phyloP scores from a whole-genome alignment of 192 early-diverging fungal species.

The Gamsiella multidivaricata region DNA sequence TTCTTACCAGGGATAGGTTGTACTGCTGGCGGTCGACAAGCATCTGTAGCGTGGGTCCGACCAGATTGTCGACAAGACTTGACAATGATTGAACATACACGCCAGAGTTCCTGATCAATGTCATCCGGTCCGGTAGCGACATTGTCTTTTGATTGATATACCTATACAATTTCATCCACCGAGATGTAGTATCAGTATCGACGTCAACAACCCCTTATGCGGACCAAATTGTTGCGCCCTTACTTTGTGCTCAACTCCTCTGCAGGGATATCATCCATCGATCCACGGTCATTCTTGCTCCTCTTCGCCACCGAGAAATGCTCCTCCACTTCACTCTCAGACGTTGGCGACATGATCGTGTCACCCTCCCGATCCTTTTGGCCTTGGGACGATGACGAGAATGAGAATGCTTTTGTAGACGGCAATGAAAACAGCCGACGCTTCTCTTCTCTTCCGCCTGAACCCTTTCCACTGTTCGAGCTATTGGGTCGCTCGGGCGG shows the following conservation, averaged over 20 bases:
- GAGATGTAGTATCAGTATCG: not conserved
- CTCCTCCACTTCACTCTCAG: not conserved
- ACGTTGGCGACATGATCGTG: slow-evolving; percentile 25
- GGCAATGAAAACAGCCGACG: slow-evolving; percentile 18
- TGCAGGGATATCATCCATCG: slow-evolving; percentile 39
- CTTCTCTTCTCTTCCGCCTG: slow-evolving; percentile 2
- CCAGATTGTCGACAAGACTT: slow-evolving; percentile 56
- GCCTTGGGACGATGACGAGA: slow-evolving; percentile 25
- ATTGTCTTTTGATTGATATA: slow-evolving; percentile 10
- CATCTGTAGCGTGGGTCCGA: slow-evolving; percentile 54
- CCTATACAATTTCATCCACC: not conserved
- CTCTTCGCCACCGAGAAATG: not conserved
- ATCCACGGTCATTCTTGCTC: slow-evolving; percentile 19
- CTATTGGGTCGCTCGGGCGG: not conserved
- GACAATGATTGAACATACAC: slow-evolving; percentile 59
- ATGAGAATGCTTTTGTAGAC: slow-evolving; percentile 19
- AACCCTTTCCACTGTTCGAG: not conserved
- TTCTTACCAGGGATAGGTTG: slow-evolving; percentile 40
- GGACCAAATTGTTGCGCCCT: not conserved
- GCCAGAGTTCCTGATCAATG: slow-evolving; percentile 55
- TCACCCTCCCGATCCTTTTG: slow-evolving; percentile 42
- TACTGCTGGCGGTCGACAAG: slow-evolving; percentile 48
- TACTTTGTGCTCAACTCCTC: slow-evolving; percentile 46
- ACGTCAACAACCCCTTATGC: not conserved
- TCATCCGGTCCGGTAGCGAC: slow-evolving; percentile 53